Evolutionary conservation across 495 filamentous ascomycete genomes (phyloP), one percentile per base, ranked within the genome.

Genomic region (Umbilicaria muhlenbergii): DNA sequence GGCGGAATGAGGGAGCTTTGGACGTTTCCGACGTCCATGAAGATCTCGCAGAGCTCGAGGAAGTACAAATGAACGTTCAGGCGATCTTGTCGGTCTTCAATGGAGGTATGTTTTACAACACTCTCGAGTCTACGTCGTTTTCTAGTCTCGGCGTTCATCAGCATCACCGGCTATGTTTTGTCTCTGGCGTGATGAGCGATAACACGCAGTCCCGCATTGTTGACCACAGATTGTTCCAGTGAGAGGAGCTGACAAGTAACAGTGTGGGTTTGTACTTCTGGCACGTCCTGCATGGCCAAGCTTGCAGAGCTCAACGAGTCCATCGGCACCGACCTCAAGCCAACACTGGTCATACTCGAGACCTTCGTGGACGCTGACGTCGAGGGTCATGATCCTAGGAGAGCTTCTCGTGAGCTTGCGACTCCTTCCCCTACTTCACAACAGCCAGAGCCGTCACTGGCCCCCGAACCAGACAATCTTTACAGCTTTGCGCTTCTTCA

Each of bases 261-360:
- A 89, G 84, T 91, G 36, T 77, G 84, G 52, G 64, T 84, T 38
- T 89, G 82, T 58, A 70, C 73, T 39, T 77, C 73, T 39, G 80
- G 78, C 39, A 63, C 70, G 43, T 77, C 81, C 39, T 86, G 85
- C 55, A 68, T 86, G 53, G 69, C 69, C 5, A 78, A 77, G 57
- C 65, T 86, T 32, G 68, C 75, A 42, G 74, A 80, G 47, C 62
- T 88, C 34, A 77, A 78, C 51, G 78, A 81, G 51, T 59, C 62
- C 14, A 68, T 69, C n/a, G 68, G 69, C 48, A 66, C 63, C 41
- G 74, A 78, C 35, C 73, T 75, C 38, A 77, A 71, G 47, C 85
- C 85, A 35, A 81, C 80, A 2, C 67, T 92, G 38, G 81, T 86
- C 32, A 68, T 92, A 14, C 69, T 88, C 53, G 82, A 86, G 58